These are phyloP conservation scores for Pinus tabuliformis DNA, from an alignment of 75 land plant species.

Conservation along the genomic window DNA sequence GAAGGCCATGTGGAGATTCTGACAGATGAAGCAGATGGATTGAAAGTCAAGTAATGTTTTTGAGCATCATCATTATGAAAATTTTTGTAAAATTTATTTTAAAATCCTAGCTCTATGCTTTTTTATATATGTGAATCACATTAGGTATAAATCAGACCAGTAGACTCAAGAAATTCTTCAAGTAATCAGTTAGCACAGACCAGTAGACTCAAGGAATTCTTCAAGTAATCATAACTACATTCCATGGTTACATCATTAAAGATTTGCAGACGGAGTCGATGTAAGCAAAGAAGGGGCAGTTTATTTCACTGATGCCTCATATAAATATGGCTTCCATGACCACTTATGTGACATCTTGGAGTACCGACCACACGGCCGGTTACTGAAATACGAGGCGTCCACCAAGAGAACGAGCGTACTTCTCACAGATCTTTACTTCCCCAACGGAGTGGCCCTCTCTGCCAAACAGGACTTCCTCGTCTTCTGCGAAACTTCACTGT, in stretches of 20 bases:
- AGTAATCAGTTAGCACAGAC: no score
- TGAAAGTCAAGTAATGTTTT: constrained; percentile 18
- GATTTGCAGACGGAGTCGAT: constrained; percentile 16
- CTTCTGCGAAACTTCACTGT: constrained; percentile 57
- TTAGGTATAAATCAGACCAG: no score
- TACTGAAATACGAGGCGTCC: constrained; percentile 55
- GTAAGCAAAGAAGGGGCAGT: constrained; percentile 55
- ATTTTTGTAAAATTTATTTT: no score
- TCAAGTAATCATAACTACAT: no score
- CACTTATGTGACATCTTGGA: constrained; percentile 24
- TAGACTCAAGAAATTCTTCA: no score
- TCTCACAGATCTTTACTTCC: constrained; percentile 48
- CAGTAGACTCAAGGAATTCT: no score
- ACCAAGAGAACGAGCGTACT: constrained; percentile 49
- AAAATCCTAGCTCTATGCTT: no score
- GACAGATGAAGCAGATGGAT: constrained; percentile 62
- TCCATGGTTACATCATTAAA: no score
- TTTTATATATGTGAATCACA: no score
- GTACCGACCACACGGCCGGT: constrained; percentile 58
- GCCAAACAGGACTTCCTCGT: constrained; percentile 44
- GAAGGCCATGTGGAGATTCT: constrained; percentile 30
- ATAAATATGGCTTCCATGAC: constrained; percentile 30
- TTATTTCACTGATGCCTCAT: constrained; percentile 78
- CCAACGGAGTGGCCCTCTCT: constrained; percentile 75
- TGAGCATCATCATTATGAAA: no score